Evolutionary conservation across 805 yeast genomes (phyloP).

Genomic region (Huiozyma naganishii): DNA sequence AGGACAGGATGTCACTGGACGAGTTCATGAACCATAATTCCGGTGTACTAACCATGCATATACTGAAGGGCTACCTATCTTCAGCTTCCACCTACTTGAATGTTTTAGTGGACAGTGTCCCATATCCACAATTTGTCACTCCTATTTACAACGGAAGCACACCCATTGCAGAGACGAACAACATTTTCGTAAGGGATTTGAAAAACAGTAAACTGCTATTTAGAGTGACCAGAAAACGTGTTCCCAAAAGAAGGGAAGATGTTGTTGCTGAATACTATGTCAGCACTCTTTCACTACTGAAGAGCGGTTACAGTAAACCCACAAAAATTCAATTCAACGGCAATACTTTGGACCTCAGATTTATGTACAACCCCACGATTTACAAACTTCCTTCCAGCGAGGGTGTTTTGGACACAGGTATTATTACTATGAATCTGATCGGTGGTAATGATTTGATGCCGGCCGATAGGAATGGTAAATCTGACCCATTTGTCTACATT

Average conservation of each 20-base stretch:
- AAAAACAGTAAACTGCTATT: conserved; percentile 46
- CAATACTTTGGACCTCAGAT: conserved; percentile 35
- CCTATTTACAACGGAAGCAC: conserved; percentile 37
- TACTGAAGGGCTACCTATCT: conserved; percentile 39
- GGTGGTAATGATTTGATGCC: conserved; percentile 44
- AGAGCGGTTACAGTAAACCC: conserved; percentile 38
- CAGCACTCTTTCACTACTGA: conserved; percentile 44
- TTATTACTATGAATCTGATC: conserved; percentile 43
- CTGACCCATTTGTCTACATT: conserved; percentile 59
- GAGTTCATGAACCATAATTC: conserved; percentile 42
- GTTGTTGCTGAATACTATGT: conserved; percentile 40
- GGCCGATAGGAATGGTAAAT: conserved; percentile 63
- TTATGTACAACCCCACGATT: conserved; percentile 53
- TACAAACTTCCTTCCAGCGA: conserved; percentile 46
- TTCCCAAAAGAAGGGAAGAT: conserved; percentile 38
- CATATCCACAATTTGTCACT: conserved; percentile 47
- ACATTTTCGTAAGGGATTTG: conserved; percentile 60
- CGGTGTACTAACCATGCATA: conserved; percentile 50
- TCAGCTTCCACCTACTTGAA: conserved; percentile 44
- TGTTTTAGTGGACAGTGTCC: conserved; percentile 52
- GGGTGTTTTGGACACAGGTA: conserved; percentile 59
- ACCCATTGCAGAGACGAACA: conserved; percentile 40
- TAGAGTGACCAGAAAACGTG: conserved; percentile 44
- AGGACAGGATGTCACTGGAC: conserved; percentile 40
- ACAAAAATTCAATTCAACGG: conserved; percentile 34